Base-by-base conservation (phyloP, 352 stramenopile genomes). In the Phytopythium litorale region DNA sequence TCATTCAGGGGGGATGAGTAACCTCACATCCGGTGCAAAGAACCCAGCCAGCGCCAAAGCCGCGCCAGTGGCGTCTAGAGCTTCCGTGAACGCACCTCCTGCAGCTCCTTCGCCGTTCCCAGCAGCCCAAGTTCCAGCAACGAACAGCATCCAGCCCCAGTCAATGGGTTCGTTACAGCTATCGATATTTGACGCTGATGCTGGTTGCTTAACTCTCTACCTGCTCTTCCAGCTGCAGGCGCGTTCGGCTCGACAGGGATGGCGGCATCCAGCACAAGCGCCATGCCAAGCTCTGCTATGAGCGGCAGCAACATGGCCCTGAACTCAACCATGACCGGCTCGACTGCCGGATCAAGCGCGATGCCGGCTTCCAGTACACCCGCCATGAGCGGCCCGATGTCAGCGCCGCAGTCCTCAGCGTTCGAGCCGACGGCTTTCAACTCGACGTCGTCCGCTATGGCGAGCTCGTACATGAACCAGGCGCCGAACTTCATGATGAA, bases 401-500 rank as follows among this genome's bases (percentile, higher is more conserved):
- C 38, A 1, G 7, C 25, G 9, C 3, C 35, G 55, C 37, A 37
- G 21, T 52, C 55, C 0, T 60, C 55, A 8, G 37, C n/a, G 2
- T 60, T 60, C 40, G 55, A 23, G 3, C 55, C 40, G 13, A 52
- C 55, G 3, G 37, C 40, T 7, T 60, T 60, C 55, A 42, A 52
- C 55, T 43, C 37, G 3, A 33, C 37, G 11, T 40, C 54, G 25
- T 19, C 62, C 19, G 21, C 55, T 16, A 52, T 46, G 8, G 28
- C 25, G 19, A 8, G 50, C 1, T 25, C 54, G 7, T 73, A 71
- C 38, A 75, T 87, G 70, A 80, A 62, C 48, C 72, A 76, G 25
- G 64, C 66, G 23, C 76, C 65, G 43, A 79, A 82, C 63, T 84
- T 68, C 38, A 77, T 84, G 62, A 81, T 86, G 69, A 72, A 63